Evolutionary conservation across 2,329 filamentous ascomycete genomes (phyloP), one percentile per base, ranked within the genome.

Genomic region (Ophiostoma novo-ulmi): DNA sequence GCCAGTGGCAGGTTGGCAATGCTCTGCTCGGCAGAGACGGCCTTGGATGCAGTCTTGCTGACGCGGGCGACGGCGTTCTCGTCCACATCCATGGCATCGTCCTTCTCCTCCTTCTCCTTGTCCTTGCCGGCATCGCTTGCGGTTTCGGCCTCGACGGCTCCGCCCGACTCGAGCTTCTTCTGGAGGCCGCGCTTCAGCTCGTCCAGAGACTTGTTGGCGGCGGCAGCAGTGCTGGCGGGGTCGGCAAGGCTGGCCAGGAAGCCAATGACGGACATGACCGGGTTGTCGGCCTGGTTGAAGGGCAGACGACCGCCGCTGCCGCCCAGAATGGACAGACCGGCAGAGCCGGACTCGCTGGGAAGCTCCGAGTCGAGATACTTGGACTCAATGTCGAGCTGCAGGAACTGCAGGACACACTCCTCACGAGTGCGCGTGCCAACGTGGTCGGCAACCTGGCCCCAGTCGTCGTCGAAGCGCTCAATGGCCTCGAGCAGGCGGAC

Each of bases 341-440:
- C 86, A 13, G 84, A 85, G 67, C 83, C 83, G 71, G 82, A 83
- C 69, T 86, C 80, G 22, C 80, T 76, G 41, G 41, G 31, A 8
- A 85, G 84, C 76, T 94, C 89, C 8, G 92, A 88, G 76, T 98
- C 94, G 11, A 97, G 84, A 77, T 97, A 99, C 79, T 97, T 96
- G 82, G 97, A 94, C 79, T 98, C 95, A 73, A 99, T 99, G 75
- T 97, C 94, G 48, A 99, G 85, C 78, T 97, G 93, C 74, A 99
- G 80, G 82, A 99, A 99, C 78, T 97, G 95, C 76, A 98, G 85
- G 20, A 98, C 94, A 79, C 95, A 99, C 81, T 99, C 94, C 79
- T 99, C 96, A 69, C 93, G 87, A 1, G 93, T 97, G 72, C 94
- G 89, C 2, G 93, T 96, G 67, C 91, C 91, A 63, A 99, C 95